Evolutionary conservation across 768 basidiomycete genomes (phyloP), one percentile per base, ranked within the genome.

Genomic region (Termitomyces sp.): DNA sequence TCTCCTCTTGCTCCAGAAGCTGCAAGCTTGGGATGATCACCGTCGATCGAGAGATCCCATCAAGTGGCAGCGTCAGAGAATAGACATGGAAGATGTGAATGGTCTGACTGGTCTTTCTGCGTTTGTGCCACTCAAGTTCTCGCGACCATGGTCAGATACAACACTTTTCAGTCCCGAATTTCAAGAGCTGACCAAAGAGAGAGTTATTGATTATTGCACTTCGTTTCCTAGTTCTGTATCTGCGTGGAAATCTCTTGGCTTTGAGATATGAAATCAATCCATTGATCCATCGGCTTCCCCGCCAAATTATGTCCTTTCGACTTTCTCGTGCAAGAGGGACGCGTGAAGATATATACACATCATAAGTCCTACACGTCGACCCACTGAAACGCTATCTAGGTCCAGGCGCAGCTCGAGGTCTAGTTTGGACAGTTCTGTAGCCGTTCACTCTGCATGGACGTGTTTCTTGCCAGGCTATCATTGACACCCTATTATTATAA

Each of bases 21-120:
- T 65, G 23, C 62, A 65, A 51, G 54, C 56, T 3, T 63, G 62
- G 62, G 59, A 63, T 40, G 57, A 62, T 48, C 64, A 63, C 38
- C 35, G 54, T 23, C 57, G 51, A n/a, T 57, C 64, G 9, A 32
- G 4, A 11, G 58, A 61, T 31, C 29, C 42, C 7, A 42, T 56
- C 23, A 58, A 65, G 47, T 21, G 54, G 34, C 51, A 56, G 47
- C 59, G 54, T 34, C 62, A 65, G 59, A 44, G 38, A 9, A 58
- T 57, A 2, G 64, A 65, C 40, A 52, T 59, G 21, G 58, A 53
- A 21, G 64, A 65, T 27, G 14, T 65, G 9, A 31, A 44, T 8
- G 37, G 44, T 31, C 46, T 65, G 32, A 51, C 57, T 14, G 12
- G 27, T 37, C 53, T 65, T 11, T 59, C 58, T 6, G 42, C 23